Percentiles rank a stretch among this genome's conserved stretches.
phyloP scores from a whole-genome alignment of 495 filamentous ascomycete genomes.

The Patellaria atrata region DNA sequence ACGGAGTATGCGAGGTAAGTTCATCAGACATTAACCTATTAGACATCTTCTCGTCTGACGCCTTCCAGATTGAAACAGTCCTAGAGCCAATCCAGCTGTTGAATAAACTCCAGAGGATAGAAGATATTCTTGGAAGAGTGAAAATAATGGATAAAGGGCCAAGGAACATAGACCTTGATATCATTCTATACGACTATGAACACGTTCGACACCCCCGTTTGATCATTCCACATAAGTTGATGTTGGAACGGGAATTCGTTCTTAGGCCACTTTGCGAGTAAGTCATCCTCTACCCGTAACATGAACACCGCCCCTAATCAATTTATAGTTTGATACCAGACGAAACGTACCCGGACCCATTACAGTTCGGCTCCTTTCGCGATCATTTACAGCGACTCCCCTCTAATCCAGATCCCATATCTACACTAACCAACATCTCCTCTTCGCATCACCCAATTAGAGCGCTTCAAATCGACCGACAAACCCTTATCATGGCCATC shows the following conservation, averaged over 20 bases:
- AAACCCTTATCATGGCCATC: constrained; percentile 81
- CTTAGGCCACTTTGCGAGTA: constrained; percentile 80
- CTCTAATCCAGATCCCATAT: constrained; percentile 35
- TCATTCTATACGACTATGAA: constrained; percentile 69
- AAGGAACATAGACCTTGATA: constrained; percentile 85
- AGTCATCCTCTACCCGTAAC: constrained; percentile 13
- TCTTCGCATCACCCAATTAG: constrained; percentile 42
- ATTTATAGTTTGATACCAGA: constrained; percentile 21
- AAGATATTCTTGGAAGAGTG: constrained; percentile 57
- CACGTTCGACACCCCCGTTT: constrained; percentile 53
- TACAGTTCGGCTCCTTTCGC: constrained; percentile 15
- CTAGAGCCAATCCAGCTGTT: constrained; percentile 62
- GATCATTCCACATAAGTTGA: constrained; percentile 69
- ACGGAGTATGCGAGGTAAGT: constrained; percentile 83
- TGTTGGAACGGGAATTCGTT: constrained; percentile 88
- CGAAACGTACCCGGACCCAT: constrained; percentile 6
- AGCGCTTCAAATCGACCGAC: constrained; percentile 45
- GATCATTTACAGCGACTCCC: constrained; percentile 53
- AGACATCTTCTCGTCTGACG: background rate
- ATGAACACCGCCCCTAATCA: background rate
- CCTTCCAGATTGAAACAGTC: constrained; percentile 59
- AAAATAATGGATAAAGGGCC: constrained; percentile 90
- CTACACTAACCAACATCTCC: constrained; percentile 57
- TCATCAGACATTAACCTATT: no score
- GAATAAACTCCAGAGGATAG: constrained; percentile 67